Evolutionary conservation across 2,329 filamentous ascomycete genomes (phyloP).

Genomic region (Alternaria angustiovoidea): DNA sequence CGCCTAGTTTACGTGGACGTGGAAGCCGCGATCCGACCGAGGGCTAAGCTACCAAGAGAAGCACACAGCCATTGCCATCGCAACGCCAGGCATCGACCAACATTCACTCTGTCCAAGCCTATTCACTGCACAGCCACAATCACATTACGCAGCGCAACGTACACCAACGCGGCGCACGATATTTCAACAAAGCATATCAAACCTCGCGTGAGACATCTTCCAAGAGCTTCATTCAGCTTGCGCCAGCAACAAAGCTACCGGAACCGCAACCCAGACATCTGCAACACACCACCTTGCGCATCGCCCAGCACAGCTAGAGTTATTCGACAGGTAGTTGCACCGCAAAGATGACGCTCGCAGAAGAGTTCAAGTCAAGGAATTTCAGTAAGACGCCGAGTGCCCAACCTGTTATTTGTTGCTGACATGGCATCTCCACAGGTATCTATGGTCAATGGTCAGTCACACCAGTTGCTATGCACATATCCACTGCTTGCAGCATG

Average conservation of each 20-base stretch:
- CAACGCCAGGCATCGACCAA: conserved; percentile 34
- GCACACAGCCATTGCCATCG: conserved; percentile 17
- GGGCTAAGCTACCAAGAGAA: conserved; percentile 23
- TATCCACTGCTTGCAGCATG: not conserved
- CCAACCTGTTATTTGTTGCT: conserved; percentile 33
- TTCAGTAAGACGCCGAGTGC: conserved; percentile 62
- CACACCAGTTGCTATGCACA: conserved; percentile 3
- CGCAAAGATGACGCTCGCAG: conserved; percentile 64
- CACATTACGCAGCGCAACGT: conserved; percentile 41
- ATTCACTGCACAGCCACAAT: conserved; percentile 41
- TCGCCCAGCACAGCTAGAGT: not conserved
- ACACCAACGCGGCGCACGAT: conserved; percentile 23
- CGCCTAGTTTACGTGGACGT: conserved; percentile 45
- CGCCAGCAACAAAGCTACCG: conserved; percentile 30
- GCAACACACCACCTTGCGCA: conserved; percentile 16
- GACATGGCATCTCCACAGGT: conserved; percentile 56
- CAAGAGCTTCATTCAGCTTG: conserved; percentile 37
- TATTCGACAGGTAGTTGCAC: not conserved
- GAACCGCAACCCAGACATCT: conserved; percentile 13
- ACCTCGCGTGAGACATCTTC: conserved; percentile 28
- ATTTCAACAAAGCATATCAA: conserved; percentile 15
- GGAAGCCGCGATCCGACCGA: conserved; percentile 37
- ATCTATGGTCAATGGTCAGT: conserved; percentile 75
- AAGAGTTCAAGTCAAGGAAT: conserved; percentile 71
- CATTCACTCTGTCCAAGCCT: conserved; percentile 10